A percentile compares a stretch with the other conserved stretches of the same genome.
phyloP scores from a whole-genome alignment of 2,329 filamentous ascomycete genomes.

The Fusarium graminum region DNA sequence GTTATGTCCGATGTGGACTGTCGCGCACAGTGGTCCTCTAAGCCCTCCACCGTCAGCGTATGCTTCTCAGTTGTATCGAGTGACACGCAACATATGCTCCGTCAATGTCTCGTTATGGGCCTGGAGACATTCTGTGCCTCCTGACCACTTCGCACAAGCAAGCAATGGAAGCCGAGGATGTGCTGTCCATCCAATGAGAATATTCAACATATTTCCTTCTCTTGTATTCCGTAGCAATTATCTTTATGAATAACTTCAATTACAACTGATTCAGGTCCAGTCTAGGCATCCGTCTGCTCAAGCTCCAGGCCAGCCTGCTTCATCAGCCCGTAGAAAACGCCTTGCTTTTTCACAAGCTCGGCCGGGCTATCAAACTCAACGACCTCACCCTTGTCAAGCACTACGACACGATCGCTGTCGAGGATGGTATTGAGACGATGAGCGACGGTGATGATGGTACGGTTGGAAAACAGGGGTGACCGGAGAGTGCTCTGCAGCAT shows the following conservation, averaged over 20 bases:
- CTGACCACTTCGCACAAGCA: slow-evolving; percentile 12
- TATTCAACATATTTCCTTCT: slow-evolving; percentile 22
- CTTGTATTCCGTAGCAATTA: slow-evolving; percentile 14
- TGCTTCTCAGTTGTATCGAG: slow-evolving; percentile 20
- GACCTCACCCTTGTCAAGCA: slow-evolving; percentile 90
- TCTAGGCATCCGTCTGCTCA: slow-evolving; percentile 49
- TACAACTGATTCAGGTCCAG: slow-evolving; percentile 12
- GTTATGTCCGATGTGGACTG: slow-evolving; percentile 27
- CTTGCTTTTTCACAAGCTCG: slow-evolving; percentile 78
- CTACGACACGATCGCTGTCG: slow-evolving; percentile 88
- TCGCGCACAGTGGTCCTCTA: slow-evolving; percentile 23
- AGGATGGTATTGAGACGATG: slow-evolving; percentile 99
- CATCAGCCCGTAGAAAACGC: slow-evolving; percentile 89
- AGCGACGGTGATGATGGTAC: slow-evolving; percentile 98
- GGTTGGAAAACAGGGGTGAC: slow-evolving; percentile 80
- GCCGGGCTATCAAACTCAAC: slow-evolving; percentile 92
- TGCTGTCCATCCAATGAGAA: slow-evolving; percentile 5
- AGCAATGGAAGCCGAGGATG: slow-evolving; percentile 1
- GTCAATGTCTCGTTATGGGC: not conserved
- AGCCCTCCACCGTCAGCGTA: slow-evolving; percentile 27
- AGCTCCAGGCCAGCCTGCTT: slow-evolving; percentile 85
- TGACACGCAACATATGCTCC: slow-evolving; percentile 16
- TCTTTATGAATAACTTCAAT: slow-evolving; percentile 31
- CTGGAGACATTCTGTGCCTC: slow-evolving; percentile 11
- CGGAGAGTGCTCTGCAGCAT: slow-evolving; percentile 74